Evolutionary conservation across 306 rosid genomes (phyloP), one percentile per base, ranked within the genome.

Genomic region (Sicyos baderoa): DNA sequence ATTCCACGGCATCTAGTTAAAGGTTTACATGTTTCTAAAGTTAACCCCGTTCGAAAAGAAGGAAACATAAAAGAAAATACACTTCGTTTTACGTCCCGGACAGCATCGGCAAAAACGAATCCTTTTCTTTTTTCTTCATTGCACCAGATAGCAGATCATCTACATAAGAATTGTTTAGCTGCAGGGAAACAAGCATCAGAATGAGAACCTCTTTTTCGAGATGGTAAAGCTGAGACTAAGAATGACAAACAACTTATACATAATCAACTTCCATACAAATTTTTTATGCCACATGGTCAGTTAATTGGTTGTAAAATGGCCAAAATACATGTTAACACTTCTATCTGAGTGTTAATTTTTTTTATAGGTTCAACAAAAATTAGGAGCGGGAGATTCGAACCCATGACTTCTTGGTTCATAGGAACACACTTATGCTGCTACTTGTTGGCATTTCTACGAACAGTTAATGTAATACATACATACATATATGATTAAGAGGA

Each of bases 111-210:
- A 63, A 63, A 63, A 42, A 42, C 11, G 18, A 19, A 45, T 21
- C 54, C 0, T 0, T 60, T 63, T 44, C 21, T 25, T 25, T 15
- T 29, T 15, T 35, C 50, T 23, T 19, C 53, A 12, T 64, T 40
- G 70, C 70, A 64, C 53, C 54, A 45, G 6, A 45, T 18, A 19
- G 53, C 56, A 67, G 71, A 67, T 65, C 71, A 6, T 64, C 56
- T 22, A 48, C 71, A 48, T 55, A 67, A 47, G 21, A 47, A 67
- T 67, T 47, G 56, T 56, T 67, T 49, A 67, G 44, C 72, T 67
- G 72, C 72, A 27, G n/a, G 56, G 16, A 67, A 47, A 48, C 23
- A 49, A 47, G 25, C 22, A 47, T 15, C 57, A 48, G 16, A 12
- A 27, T 47, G 3, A 49, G 44, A 67, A 49, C 37, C 44, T 27